Conservation (phyloP, 441 rosid genomes). For the Gossypium davidsonii region DNA sequence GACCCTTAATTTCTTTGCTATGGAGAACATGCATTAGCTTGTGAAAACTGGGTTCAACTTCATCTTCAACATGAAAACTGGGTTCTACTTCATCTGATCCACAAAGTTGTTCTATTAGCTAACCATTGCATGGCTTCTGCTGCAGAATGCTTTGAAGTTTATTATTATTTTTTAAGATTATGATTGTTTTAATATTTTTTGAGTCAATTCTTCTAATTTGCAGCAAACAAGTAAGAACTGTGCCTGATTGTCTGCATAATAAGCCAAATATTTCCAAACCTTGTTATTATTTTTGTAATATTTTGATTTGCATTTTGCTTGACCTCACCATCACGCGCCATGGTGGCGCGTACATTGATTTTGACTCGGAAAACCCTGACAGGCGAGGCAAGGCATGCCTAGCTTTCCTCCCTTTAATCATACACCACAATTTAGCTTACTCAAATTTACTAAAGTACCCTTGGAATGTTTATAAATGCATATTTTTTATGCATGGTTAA, state of each 20-base stretch:
- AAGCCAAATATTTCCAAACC: neutral
- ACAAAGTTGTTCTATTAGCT: neutral
- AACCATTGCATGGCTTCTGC: neutral
- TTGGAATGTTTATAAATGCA: neutral
- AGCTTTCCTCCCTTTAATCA: neutral
- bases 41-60: neutral
- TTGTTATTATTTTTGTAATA: neutral
- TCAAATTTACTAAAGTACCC: neutral
- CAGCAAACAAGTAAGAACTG: neutral
- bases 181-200: conserved; percentile 1
- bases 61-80: neutral
- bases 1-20: neutral
- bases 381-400: neutral
- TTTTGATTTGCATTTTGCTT: neutral
- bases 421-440: neutral
- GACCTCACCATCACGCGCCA: neutral
- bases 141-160: neutral
- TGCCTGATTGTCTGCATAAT: conserved; percentile 13
- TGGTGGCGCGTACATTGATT: neutral
- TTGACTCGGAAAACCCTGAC: neutral
- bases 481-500: neutral
- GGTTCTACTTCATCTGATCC: neutral
- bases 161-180: neutral
- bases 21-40: neutral
- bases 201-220: neutral